These are phyloP conservation scores for Pachysandra terminalis DNA, from an alignment of 164 flowering plant species.

Conservation along the genomic window DNA sequence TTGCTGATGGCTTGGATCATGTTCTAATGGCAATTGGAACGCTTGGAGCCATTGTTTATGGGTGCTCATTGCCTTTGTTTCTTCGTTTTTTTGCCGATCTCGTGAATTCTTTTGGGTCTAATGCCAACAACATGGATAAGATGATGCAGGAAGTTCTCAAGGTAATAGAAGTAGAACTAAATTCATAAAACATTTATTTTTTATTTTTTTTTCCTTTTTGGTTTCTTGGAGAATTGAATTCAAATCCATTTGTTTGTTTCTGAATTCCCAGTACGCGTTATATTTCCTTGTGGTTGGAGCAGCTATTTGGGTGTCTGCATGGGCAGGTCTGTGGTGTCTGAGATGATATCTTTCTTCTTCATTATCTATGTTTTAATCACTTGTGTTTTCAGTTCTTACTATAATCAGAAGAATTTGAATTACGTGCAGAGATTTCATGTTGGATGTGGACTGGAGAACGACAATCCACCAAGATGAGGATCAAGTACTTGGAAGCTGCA, in stretches of 20 bases:
- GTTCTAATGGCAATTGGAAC: conserved; percentile 83
- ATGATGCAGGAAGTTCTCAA: conserved; percentile 91
- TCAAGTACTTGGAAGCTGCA: conserved; percentile 87
- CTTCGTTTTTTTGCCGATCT: conserved; percentile 98
- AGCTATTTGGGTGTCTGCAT: conserved; percentile 96
- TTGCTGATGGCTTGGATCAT: conserved; percentile 83
- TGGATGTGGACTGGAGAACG: conserved; percentile 99
- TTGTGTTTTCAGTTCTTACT: too few relatives aligned
- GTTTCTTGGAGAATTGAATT: too few relatives aligned
- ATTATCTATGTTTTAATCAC: conserved; percentile 6
- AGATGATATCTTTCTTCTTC: background rate
- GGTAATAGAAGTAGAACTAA: conserved; percentile 31
- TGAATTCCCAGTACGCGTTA: conserved; percentile 75
- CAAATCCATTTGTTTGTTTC: conserved; percentile 10
- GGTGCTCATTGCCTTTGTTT: conserved; percentile 84
- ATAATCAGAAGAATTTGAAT: conserved; percentile 10
- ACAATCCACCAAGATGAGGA: conserved; percentile 95
- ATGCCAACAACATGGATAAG: conserved; percentile 73
- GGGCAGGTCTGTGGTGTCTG: conserved; percentile 66
- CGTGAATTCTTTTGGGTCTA: conserved; percentile 91
- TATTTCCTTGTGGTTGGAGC: conserved; percentile 97
- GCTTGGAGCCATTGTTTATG: conserved; percentile 84
- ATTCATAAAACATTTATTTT: background rate
- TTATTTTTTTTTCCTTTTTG: background rate
- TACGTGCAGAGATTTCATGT: conserved; percentile 83